These are phyloP conservation scores for Daldinia grandis DNA, from an alignment of 495 filamentous ascomycete genomes.

Conservation along the genomic window DNA sequence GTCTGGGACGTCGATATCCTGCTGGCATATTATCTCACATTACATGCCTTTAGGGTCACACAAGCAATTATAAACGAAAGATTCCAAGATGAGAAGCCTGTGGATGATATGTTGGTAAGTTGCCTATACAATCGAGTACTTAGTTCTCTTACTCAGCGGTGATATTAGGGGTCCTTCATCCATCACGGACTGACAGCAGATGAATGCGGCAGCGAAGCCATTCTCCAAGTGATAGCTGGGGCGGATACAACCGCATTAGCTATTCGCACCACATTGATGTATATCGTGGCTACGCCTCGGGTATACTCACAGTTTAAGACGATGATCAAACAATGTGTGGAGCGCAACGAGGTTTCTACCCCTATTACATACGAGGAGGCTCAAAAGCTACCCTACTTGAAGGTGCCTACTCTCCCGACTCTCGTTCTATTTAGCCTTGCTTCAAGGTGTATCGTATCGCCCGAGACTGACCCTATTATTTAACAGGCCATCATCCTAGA, in stretches of 20 bases:
- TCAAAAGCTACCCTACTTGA: background rate
- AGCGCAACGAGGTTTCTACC: background rate
- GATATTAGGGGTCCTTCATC: background rate
- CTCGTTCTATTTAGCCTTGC: too few relatives aligned
- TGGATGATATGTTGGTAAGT: background rate
- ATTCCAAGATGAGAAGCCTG: background rate
- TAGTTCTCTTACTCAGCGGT: background rate
- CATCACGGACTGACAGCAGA: background rate
- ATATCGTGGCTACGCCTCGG: background rate
- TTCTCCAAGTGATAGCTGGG: background rate
- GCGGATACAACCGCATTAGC: background rate
- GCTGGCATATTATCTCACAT: background rate
- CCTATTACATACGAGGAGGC: background rate
- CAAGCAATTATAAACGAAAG: background rate
- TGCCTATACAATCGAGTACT: background rate
- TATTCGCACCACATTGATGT: background rate
- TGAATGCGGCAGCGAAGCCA: background rate
- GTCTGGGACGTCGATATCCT: background rate
- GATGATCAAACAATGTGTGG: background rate
- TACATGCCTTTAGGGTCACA: background rate
- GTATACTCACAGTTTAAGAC: background rate
- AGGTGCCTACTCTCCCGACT: too few relatives aligned
- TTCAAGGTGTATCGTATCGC: too few relatives aligned
- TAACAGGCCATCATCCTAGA: background rate
- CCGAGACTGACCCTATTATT: background rate